A percentile compares a stretch with the other conserved stretches of the same genome.
Evolutionary conservation across 176 grass and related monocot genomes (phyloP).

Genomic region (Chloris gayana): DNA sequence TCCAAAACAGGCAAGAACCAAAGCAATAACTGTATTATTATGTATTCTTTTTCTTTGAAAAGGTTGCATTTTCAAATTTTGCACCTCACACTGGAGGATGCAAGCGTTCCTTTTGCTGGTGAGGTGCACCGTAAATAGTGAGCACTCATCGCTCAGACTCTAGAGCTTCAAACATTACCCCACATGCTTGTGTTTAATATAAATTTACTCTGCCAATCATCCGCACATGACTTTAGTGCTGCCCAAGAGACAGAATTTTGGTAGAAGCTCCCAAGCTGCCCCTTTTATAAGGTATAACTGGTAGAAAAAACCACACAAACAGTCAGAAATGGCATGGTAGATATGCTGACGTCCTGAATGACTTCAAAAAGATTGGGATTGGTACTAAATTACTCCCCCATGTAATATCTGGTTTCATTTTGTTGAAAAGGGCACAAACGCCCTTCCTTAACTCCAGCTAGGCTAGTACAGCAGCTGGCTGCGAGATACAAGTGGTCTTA

Average conservation of each 20-base stretch:
- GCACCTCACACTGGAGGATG: neutral
- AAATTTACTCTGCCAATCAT: neutral
- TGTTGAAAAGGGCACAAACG: neutral
- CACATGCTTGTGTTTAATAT: neutral
- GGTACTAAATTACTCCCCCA: neutral
- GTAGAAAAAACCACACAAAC: neutral
- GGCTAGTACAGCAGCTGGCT: neutral
- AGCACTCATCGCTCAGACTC: neutral
- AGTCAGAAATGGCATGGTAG: neutral
- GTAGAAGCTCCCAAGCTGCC: neutral
- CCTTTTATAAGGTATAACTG: neutral
- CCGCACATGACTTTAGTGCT: neutral
- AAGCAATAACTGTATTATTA: constrained; percentile 17
- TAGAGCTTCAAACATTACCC: neutral
- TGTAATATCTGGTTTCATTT: neutral
- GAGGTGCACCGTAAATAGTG: neutral
- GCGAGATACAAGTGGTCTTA: neutral
- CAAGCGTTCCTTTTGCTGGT: neutral
- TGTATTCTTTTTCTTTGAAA: constrained; percentile 1
- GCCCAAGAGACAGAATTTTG: neutral
- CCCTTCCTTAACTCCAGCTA: constrained; percentile 12
- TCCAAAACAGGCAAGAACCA: constrained; percentile 89
- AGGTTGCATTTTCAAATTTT: constrained; percentile 10
- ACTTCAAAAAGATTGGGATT: neutral
- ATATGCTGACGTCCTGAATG: neutral